These are phyloP conservation scores for Telfairia occidentalis DNA, from an alignment of 331 rosid genomes.

Conservation along the genomic window DNA sequence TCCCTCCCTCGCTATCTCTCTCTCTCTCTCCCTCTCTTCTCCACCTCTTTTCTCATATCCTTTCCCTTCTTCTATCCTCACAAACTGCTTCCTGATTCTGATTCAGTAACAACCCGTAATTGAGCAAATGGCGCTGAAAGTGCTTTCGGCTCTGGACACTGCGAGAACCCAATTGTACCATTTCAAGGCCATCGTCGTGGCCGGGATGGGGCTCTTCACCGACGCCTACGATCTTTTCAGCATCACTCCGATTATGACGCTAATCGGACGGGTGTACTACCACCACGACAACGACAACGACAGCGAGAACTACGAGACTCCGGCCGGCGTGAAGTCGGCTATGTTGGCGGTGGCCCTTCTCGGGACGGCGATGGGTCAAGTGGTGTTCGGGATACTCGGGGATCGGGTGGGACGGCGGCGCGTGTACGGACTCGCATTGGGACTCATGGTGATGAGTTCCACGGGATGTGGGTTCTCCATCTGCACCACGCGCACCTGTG, in stretches of 20 bases:
- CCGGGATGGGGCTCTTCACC: slow-evolving; percentile 86
- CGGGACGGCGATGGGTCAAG: slow-evolving; percentile 48
- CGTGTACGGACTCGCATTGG: slow-evolving; percentile 43
- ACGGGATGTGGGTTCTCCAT: slow-evolving; percentile 55
- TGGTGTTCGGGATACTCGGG: slow-evolving; percentile 45
- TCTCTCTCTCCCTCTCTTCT: too few species aligned
- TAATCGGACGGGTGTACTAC: slow-evolving; percentile 46
- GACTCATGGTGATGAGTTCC: slow-evolving; percentile 42
- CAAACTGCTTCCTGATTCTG: neutral
- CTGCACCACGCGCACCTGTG: slow-evolving; percentile 30
- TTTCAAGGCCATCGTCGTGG: slow-evolving; percentile 65
- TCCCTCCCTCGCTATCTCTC: neutral
- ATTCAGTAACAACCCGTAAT: neutral
- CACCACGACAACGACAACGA: neutral
- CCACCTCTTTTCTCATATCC: too few species aligned
- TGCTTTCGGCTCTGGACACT: slow-evolving; percentile 51
- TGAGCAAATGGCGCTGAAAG: slow-evolving; percentile 35
- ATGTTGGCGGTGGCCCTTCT: slow-evolving; percentile 29
- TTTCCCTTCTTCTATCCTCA: too few species aligned
- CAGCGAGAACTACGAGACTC: slow-evolving; percentile 3
- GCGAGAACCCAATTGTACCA: slow-evolving; percentile 65
- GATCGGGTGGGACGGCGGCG: slow-evolving; percentile 48
- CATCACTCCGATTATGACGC: slow-evolving; percentile 38
- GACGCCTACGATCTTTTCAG: slow-evolving; percentile 67
- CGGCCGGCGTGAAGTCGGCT: slow-evolving; percentile 18